Base-by-base conservation (phyloP, 345 rosid genomes). In the Nasturtium officinale region DNA sequence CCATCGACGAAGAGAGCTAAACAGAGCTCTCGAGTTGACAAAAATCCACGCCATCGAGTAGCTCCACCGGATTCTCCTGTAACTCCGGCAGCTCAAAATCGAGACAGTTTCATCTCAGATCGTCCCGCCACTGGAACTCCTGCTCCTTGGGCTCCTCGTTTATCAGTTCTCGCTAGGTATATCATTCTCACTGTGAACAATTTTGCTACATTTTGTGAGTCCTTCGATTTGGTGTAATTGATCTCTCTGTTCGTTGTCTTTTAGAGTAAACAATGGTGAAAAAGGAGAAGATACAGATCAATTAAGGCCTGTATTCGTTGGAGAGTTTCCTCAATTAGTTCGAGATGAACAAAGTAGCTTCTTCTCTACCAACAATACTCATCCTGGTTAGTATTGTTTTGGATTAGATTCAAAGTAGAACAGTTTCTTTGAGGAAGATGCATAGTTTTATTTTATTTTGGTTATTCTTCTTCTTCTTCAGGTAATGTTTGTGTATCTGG, bases 151-250 rank as follows among this genome's bases (percentile, higher is more conserved):
- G 95, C 89, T 46, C 85, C 96, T 63, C 96, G 90, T 77, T 78
- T 94, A 30, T 94, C 97, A 15, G 90, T 89, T 73, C 94, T 94
- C 46, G 93, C 98, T 69, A 84, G 97, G 98, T 94, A 74, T 23
- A 10, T 12, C 2, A 33, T 23, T 6, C 51, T 35, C 67, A 18
- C 76, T 25, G 32, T 50, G 43, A 9, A 3, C n/a, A 8, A 33
- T 3, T 35, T n/a, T 35, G 33, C 48, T 63, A 55, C 13, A 12
- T 40, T 7, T 45, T 16, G 1, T 26, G 7, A 29, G 42, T 56
- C 46, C 12, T 52, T 52, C 32, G 33, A 40, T 29, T 28, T 53
- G 12, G 8, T 40, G 59, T 32, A 47, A 35, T 54, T 61, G 17
- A 76, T 33, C 32, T 54, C 16, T n/a, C 42, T 80, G 11, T 21